Base-by-base conservation (phyloP, 495 filamentous ascomycete genomes). In the Bacidia rubella region DNA sequence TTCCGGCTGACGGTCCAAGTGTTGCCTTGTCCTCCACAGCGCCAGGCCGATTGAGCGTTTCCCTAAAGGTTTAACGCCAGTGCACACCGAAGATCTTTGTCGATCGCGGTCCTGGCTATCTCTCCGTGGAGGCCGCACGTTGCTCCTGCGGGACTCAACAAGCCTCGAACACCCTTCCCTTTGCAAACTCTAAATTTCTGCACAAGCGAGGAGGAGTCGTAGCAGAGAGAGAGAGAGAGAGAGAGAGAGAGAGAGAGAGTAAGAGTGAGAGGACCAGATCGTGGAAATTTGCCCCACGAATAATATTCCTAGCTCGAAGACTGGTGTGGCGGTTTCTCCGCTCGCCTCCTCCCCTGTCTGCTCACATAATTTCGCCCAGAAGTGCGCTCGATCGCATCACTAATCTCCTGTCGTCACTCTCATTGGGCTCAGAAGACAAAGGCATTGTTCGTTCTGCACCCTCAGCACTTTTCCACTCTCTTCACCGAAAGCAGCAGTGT, bases 11-110 rank as follows among this genome's bases (percentile, higher is more conserved):
- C 29, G 29, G 29, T 35, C 29, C 29, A 35, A 35, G 29, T 35
- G 29, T 15, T 35, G 29, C 29, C 29, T 35, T 35, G 29, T 15
- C 29, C 5, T 5, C 15, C 29, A 35, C 5, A 5, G 29, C 15
- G 29, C 29, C 5, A 35, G 29, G 29, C 7, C 7, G 7, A 35
- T 35, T 15, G 29, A 35, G n/a, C n/a, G n/a, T n/a, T n/a, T 35
- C 29, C 29, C 5, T 35, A 35, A 38, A 10, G 38, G 15, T 50
- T 50, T 20, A 38, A 50, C 47, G 47, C 47, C 47, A 50, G 47
- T 50, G 47, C 40, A 51, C 29, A 32, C 42, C 54, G 56, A 58
- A 54, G 56, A 58, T 58, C 56, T 52, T 47, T 58, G 56, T 54
- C 56, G 56, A 58, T 58, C 56, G 52, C 52, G 43, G 43, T 44